Percentiles rank a stretch among this genome's conserved stretches.
phyloP scores from a whole-genome alignment of 768 basidiomycete genomes.

The Trichaptum fuscoviolaceum region DNA sequence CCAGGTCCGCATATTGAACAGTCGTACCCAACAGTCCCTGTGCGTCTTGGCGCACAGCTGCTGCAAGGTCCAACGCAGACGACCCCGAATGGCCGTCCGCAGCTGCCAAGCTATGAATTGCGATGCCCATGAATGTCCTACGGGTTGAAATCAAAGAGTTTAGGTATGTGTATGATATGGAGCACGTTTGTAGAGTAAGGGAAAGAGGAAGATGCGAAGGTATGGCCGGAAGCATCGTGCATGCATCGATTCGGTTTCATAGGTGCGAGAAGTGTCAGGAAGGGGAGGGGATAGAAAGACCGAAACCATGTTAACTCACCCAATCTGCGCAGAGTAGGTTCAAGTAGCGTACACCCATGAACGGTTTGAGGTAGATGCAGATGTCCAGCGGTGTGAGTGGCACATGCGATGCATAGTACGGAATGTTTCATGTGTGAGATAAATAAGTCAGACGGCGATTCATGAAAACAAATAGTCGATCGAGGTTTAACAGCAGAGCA shows the following conservation, averaged over 20 bases:
- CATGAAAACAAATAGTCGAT: neutral
- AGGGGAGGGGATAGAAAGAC: neutral
- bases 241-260: neutral
- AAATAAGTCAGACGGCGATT: neutral
- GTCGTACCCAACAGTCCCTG: slow-evolving; percentile 82
- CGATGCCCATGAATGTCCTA: slow-evolving; percentile 86
- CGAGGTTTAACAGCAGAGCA: neutral
- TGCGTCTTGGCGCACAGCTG: slow-evolving; percentile 71
- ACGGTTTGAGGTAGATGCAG: neutral
- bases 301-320: neutral
- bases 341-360: neutral
- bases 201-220: neutral
- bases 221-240: neutral
- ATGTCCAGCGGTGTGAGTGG: neutral
- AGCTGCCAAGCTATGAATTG: slow-evolving; percentile 71
- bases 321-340: neutral
- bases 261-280: neutral
- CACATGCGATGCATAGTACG: neutral
- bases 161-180: neutral
- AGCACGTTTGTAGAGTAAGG: neutral
- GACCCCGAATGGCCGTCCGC: slow-evolving; percentile 30
- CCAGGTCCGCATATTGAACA: slow-evolving; percentile 71
- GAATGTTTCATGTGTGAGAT: neutral
- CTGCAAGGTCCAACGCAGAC: slow-evolving; percentile 56
- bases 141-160: neutral